These are phyloP conservation scores for Alternaria sp. DNA, from an alignment of 2,329 filamentous ascomycete species.

Conservation along the genomic window DNA sequence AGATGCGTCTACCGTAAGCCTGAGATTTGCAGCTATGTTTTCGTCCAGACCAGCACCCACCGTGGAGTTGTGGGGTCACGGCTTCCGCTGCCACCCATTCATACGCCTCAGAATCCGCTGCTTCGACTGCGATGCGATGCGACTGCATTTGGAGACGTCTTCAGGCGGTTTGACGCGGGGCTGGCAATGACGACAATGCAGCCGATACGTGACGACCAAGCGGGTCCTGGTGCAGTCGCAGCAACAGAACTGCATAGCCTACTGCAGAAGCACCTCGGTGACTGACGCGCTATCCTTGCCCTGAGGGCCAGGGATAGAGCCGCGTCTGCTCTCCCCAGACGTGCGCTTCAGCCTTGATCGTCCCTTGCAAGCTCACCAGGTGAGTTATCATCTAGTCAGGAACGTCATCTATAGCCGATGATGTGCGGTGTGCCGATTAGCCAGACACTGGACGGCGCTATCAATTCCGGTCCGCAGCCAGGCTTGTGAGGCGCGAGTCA, in stretches of 20 bases:
- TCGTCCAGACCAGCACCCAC: background rate
- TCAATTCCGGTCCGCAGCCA: constrained; percentile 17
- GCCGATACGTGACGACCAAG: constrained; percentile 18
- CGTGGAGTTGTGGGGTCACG: constrained; percentile 2
- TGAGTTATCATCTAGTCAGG: constrained; percentile 16
- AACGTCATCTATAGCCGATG: constrained; percentile 16
- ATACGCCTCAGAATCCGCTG: background rate
- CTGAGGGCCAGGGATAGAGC: constrained; percentile 10
- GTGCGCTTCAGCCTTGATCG: constrained; percentile 9
- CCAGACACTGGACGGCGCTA: background rate
- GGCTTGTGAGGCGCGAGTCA: constrained; percentile 8
- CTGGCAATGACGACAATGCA: constrained; percentile 17
- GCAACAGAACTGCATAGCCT: constrained; percentile 17
- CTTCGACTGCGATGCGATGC: constrained; percentile 4
- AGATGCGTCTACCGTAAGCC: constrained; percentile 1
- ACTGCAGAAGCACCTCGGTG: constrained; percentile 21
- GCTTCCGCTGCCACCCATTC: constrained; percentile 1
- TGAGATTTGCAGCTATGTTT: constrained; percentile 7
- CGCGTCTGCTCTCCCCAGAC: constrained; percentile 11
- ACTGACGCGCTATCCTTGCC: constrained; percentile 20
- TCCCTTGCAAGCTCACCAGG: constrained; percentile 6
- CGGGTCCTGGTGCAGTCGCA: constrained; percentile 26
- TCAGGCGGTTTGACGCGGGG: constrained; percentile 9
- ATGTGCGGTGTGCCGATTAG: constrained; percentile 4
- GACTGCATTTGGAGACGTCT: background rate